phyloP scores from a whole-genome alignment of 2,329 filamentous ascomycete species.

The Cordyceps sp. region DNA sequence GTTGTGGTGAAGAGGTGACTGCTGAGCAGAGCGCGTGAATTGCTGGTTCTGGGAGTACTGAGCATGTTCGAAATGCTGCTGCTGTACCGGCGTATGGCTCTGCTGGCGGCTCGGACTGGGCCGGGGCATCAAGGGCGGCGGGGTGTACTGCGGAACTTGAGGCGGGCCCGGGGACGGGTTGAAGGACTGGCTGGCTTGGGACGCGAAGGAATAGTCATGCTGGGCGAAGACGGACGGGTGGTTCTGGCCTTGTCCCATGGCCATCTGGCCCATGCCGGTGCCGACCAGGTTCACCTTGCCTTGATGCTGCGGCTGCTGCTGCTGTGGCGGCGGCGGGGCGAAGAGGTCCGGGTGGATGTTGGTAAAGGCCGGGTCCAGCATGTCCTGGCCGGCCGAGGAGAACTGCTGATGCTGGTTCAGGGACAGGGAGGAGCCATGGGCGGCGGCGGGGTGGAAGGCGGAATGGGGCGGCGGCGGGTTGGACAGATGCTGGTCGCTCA shows the following conservation, averaged over 20 bases:
- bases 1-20: conserved; percentile 10
- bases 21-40: conserved; percentile 12
- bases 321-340: no score
- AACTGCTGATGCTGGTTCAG: conserved; percentile 15
- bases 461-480: conserved; percentile 11
- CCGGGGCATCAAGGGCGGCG: conserved; percentile 17
- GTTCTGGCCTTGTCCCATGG: conserved; percentile 13
- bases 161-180: conserved; percentile 7
- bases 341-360: conserved; percentile 21
- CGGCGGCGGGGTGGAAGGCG: conserved; percentile 11
- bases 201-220: conserved; percentile 16
- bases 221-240: conserved; percentile 17
- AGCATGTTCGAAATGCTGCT: conserved; percentile 10
- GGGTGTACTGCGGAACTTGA: conserved; percentile 13
- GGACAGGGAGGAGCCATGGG: conserved; percentile 14
- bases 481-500: conserved; percentile 12
- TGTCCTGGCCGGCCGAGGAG: conserved; percentile 15
- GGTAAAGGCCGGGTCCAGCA: conserved; percentile 19
- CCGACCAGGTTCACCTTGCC: conserved; percentile 12
- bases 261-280: conserved; percentile 9
- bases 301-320: conserved; percentile 4
- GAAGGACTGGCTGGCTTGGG: conserved; percentile 15
- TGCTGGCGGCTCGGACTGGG: conserved; percentile 14
- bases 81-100: conserved; percentile 17
- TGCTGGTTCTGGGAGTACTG: conserved; percentile 10